These are phyloP conservation scores for Sporormia fimetaria DNA, from an alignment of 495 filamentous ascomycete genomes.

Conservation along the genomic window DNA sequence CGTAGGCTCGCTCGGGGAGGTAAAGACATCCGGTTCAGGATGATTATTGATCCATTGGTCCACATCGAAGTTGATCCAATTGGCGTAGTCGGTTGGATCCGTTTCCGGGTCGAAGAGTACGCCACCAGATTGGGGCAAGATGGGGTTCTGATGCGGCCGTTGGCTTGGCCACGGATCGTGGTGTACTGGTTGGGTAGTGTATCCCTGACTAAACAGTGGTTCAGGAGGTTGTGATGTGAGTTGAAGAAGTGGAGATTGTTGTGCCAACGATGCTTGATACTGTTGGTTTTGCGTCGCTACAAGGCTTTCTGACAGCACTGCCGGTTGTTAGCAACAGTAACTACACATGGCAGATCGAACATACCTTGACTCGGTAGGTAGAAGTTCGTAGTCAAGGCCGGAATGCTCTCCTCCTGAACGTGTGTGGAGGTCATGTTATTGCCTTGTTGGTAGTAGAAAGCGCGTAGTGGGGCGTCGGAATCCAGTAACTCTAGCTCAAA, in stretches of 20 bases:
- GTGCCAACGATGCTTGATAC: conserved; percentile 1
- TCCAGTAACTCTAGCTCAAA: conserved; percentile 21
- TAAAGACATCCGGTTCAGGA: conserved; percentile 3
- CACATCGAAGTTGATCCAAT: conserved; percentile 7
- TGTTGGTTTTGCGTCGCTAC: too few relatives aligned
- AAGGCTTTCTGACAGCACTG: too few relatives aligned
- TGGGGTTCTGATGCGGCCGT: conserved; percentile 11
- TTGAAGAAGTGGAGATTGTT: conserved; percentile 4
- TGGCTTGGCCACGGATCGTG: conserved; percentile 22
- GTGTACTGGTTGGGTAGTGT: conserved; percentile 9
- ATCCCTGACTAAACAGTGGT: conserved; percentile 4
- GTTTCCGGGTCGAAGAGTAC: conserved; percentile 16
- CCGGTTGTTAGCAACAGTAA: too few relatives aligned
- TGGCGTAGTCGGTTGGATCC: conserved; percentile 2
- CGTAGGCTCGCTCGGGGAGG: conserved; percentile 5
- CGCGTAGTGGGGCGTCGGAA: conserved; percentile 4
- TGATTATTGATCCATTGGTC: conserved; percentile 8
- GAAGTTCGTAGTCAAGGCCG: conserved; percentile 2
- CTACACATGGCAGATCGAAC: background rate
- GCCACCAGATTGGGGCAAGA: conserved; percentile 7
- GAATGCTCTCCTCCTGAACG: background rate
- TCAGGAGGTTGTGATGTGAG: conserved; percentile 3
- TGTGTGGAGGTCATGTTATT: conserved; percentile 3
- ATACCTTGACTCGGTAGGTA: too few relatives aligned
- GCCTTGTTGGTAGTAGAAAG: conserved; percentile 8